Conservation (phyloP, 2,329 filamentous ascomycete genomes). For the Aureobasidium namibiae region DNA sequence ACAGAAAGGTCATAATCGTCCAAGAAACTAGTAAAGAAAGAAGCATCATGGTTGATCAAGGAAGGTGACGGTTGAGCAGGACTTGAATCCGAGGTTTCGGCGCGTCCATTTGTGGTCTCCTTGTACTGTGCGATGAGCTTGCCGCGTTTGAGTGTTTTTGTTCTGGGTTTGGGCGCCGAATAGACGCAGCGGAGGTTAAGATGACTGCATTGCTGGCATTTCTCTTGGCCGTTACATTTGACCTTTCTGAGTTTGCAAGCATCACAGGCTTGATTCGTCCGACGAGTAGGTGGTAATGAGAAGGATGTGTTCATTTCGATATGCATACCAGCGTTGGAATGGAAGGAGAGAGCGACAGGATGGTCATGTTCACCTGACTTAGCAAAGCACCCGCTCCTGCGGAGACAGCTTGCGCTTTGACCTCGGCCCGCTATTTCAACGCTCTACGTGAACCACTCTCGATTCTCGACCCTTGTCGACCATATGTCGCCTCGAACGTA, state of each 20-base stretch:
- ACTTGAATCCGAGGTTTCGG: constrained; percentile 12
- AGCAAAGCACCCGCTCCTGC: background rate
- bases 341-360: background rate
- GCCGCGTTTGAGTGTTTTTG: constrained; percentile 31
- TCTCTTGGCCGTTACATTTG: constrained; percentile 38
- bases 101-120: constrained; percentile 25
- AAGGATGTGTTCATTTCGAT: constrained; percentile 7
- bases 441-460: too few species aligned
- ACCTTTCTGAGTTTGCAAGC: constrained; percentile 40
- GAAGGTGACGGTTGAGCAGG: constrained; percentile 13
- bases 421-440: background rate
- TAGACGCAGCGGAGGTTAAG: constrained; percentile 40
- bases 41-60: constrained; percentile 16
- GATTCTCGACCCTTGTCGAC: background rate
- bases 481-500: background rate
- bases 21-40: constrained; percentile 36
- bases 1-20: constrained; percentile 38
- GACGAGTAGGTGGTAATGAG: constrained; percentile 1
- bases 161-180: constrained; percentile 30
- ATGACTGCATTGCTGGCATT: constrained; percentile 37
- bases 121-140: constrained; percentile 35
- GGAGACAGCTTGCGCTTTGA: background rate
- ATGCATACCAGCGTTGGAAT: background rate
- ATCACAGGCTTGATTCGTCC: constrained; percentile 35
- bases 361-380: background rate